Percentiles rank a stretch among this genome's conserved stretches.
Evolutionary conservation across 73 alveolate species (phyloP).

Genomic region (Stentor coeruleus): DNA sequence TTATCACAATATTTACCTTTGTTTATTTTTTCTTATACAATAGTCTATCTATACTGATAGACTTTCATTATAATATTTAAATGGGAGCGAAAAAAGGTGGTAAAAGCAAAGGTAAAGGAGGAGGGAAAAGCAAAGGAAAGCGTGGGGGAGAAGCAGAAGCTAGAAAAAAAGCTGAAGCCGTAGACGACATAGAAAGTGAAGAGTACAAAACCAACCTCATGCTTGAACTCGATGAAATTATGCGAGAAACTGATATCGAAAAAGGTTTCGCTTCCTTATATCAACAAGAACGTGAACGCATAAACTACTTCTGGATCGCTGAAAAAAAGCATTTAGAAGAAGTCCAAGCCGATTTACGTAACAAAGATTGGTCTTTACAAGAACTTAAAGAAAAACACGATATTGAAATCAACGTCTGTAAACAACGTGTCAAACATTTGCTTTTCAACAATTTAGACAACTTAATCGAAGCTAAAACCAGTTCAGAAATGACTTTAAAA

Average conservation of each 20-base stretch:
- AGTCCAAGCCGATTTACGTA: constrained; percentile 86
- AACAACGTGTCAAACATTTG: constrained; percentile 91
- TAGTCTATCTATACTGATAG: too few species aligned
- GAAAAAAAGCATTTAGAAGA: constrained; percentile 95
- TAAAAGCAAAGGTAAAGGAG: constrained; percentile 18
- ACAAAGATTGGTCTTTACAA: constrained; percentile 91
- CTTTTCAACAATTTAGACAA: constrained; percentile 91
- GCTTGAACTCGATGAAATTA: constrained; percentile 63
- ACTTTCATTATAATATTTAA: too few species aligned
- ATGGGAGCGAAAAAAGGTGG: constrained; percentile 24
- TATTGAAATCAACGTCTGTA: constrained; percentile 90
- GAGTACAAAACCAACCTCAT: constrained; percentile 49
- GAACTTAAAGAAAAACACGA: constrained; percentile 92
- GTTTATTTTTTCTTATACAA: too few species aligned
- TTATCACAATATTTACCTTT: too few species aligned
- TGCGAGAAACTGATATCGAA: constrained; percentile 76
- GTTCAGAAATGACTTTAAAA: constrained; percentile 86
- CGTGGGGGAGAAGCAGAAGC: constrained; percentile 77
- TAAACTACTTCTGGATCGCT: constrained; percentile 96
- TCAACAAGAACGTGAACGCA: constrained; percentile 93
- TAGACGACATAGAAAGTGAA: constrained; percentile 79
- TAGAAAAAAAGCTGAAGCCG: constrained; percentile 63
- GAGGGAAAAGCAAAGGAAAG: not conserved
- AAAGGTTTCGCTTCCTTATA: constrained; percentile 88
- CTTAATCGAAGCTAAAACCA: constrained; percentile 88